phyloP scores from a whole-genome alignment of 768 basidiomycete genomes.

The Xerocomellus chrysenteron region DNA sequence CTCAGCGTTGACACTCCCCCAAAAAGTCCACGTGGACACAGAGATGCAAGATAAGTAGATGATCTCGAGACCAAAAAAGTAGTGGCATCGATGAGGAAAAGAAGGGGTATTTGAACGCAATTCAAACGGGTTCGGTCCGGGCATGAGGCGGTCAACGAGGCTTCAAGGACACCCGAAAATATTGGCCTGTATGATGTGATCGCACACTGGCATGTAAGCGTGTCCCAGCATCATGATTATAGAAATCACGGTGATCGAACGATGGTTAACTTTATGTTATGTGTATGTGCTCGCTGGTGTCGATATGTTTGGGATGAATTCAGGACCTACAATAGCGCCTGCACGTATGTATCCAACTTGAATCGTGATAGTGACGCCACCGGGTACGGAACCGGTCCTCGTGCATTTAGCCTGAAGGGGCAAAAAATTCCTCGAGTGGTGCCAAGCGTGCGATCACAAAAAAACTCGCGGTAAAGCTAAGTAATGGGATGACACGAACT shows the following conservation, averaged over 20 bases:
- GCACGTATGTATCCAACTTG: neutral
- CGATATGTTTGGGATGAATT: neutral
- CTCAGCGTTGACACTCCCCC: neutral
- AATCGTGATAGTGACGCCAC: neutral
- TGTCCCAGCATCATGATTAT: neutral
- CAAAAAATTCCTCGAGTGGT: neutral
- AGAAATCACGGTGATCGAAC: neutral
- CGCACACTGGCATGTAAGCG: neutral
- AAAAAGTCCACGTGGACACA: neutral
- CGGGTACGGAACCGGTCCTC: neutral
- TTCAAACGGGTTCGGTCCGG: neutral
- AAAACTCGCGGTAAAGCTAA: neutral
- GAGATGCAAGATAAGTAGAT: neutral
- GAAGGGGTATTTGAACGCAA: neutral
- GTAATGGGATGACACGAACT: neutral
- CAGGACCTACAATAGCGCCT: neutral
- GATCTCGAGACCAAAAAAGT: neutral
- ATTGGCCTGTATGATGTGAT: neutral
- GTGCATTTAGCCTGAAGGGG: neutral
- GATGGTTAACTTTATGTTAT: neutral
- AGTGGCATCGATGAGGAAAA: neutral
- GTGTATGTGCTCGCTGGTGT: neutral
- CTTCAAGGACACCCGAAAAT: conserved; percentile 8
- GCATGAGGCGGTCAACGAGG: conserved; percentile 18
- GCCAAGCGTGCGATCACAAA: neutral